These are phyloP conservation scores for Penicillium decumbens DNA, from an alignment of 2,329 filamentous ascomycete species.

Conservation along the genomic window DNA sequence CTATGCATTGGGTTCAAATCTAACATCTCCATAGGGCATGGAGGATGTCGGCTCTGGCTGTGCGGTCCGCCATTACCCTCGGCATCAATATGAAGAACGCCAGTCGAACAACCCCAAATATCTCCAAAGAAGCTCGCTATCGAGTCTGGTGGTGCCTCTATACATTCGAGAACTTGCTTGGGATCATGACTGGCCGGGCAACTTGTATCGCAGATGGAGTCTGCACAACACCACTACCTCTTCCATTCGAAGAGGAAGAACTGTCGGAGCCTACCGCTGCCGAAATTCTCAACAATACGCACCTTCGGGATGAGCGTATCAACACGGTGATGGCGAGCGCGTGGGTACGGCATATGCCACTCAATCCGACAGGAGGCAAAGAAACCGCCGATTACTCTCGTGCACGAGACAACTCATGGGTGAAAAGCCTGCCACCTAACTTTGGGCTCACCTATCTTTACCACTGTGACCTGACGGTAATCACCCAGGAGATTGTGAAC, in stretches of 20 bases:
- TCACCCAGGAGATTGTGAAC: constrained; percentile 41
- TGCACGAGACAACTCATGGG: constrained; percentile 30
- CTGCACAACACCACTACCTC: constrained; percentile 42
- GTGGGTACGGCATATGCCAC: constrained; percentile 29
- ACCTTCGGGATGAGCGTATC: constrained; percentile 31
- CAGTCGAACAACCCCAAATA: constrained; percentile 33
- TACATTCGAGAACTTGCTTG: constrained; percentile 43
- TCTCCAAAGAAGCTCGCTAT: constrained; percentile 45
- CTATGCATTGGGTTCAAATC: background rate
- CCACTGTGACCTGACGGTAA: constrained; percentile 38
- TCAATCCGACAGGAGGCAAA: constrained; percentile 29
- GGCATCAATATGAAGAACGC: constrained; percentile 45
- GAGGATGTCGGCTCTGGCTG: constrained; percentile 40
- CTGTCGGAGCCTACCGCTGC: constrained; percentile 32
- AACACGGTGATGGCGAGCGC: constrained; percentile 31
- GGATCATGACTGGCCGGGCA: constrained; percentile 45
- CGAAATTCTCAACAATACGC: constrained; percentile 31
- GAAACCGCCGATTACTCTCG: constrained; percentile 22
- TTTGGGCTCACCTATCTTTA: constrained; percentile 38
- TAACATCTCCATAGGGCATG: constrained; percentile 33
- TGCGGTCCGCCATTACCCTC: constrained; percentile 42
- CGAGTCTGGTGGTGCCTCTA: constrained; percentile 47
- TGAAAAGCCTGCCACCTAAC: constrained; percentile 34
- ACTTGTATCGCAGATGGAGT: constrained; percentile 42
- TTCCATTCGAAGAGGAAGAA: constrained; percentile 40